Percentiles rank a stretch among this genome's conserved stretches.
These are phyloP conservation scores for Erodium maritimum DNA, from an alignment of 345 rosid species.

Conservation along the genomic window DNA sequence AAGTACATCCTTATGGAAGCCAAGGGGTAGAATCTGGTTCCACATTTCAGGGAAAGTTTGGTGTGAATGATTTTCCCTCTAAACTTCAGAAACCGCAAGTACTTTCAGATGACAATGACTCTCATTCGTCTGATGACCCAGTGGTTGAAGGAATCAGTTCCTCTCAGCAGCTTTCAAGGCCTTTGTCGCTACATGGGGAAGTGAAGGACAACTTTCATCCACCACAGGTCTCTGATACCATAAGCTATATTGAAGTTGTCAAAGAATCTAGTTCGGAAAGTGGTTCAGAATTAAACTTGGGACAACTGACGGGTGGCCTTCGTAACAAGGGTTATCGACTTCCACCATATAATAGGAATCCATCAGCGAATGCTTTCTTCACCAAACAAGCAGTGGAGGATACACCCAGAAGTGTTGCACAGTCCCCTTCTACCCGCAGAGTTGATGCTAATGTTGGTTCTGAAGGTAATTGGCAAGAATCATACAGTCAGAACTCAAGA, in stretches of 20 bases:
- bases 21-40: slow-evolving; percentile 5
- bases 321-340: slow-evolving; percentile 34
- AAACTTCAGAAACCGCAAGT: slow-evolving; percentile 5
- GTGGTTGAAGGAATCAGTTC: slow-evolving; percentile 13
- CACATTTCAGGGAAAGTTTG: slow-evolving; percentile 4
- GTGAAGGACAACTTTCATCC: slow-evolving; percentile 19
- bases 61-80: slow-evolving; percentile 2
- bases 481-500: slow-evolving; percentile 14
- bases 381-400: slow-evolving; percentile 24
- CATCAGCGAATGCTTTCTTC: slow-evolving; percentile 13
- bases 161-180: slow-evolving; percentile 11
- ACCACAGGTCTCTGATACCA: not conserved
- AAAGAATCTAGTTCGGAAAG: slow-evolving; percentile 25
- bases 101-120: slow-evolving; percentile 5
- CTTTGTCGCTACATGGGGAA: slow-evolving; percentile 9
- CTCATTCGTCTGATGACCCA: slow-evolving; percentile 6
- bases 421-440: slow-evolving; percentile 11
- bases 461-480: slow-evolving; percentile 22
- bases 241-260: slow-evolving; percentile 19
- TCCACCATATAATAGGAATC: slow-evolving; percentile 33
- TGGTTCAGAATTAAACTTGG: slow-evolving; percentile 31
- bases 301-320: slow-evolving; percentile 39
- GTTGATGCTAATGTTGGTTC: slow-evolving; percentile 14
- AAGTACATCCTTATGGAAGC: not conserved
- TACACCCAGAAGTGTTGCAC: slow-evolving; percentile 16